Base-by-base conservation (phyloP, 306 rosid species). In the Pachyrhizus erosus region DNA sequence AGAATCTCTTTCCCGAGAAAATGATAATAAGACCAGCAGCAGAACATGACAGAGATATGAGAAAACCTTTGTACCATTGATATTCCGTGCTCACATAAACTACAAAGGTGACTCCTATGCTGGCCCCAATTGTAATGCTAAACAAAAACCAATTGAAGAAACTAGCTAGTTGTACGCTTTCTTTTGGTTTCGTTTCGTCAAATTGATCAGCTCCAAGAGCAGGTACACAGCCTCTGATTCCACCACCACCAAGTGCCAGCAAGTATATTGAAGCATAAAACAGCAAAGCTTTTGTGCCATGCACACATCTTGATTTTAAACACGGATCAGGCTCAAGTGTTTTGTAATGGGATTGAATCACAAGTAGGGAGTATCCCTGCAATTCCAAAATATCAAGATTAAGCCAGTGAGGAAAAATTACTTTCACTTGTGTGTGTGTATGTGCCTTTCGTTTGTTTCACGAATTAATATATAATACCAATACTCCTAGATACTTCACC, bases 81-180 rank as follows among this genome's bases (percentile, higher is more conserved):
- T 3, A 2, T 17, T 66, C 40, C 4, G 76, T 20, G 90, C 91
- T 87, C 8, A 82, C 87, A 61, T 87, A 91, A 34, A 91, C 91
- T 14, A 89, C 88, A 81, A 86, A 84, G 40, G 83, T 86, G 64
- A 89, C 94, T 23, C 94, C 91, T 20, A 84, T 11, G 78, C 78
- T 67, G 14, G 92, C 89, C 1, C 94, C 92, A 10, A 80, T 21
- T 13, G 88, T 85, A 39, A 84, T 45, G 17, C 91, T 85, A 46
- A 89, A 88, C 81, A 89, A 57, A 48, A 89, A 72, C 92, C 92
- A 91, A 51, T 91, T 89, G 88, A 91, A 89, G 86, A 85, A 89
- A 61, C 84, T 84, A 34, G 87, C 92, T 42, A 89, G 52, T 43
- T 54, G 84, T 17, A 46, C 60, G 2, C 81, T 80, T 65, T 89